phyloP scores from a whole-genome alignment of 129 eudicot genomes.

The Saussurea involucrata region DNA sequence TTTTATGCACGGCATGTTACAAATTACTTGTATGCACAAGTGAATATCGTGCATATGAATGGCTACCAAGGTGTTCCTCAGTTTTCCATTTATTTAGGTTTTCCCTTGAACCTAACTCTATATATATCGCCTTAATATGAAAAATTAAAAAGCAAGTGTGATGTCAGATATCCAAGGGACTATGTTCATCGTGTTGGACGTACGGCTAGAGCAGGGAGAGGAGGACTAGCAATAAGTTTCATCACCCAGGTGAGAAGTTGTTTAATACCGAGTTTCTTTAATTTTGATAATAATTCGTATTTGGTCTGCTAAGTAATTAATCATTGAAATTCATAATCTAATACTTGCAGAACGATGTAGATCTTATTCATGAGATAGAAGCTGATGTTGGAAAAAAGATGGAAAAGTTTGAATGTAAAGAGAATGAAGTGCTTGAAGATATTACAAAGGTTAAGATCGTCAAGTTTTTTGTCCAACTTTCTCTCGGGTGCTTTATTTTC shows the following conservation, averaged over 20 bases:
- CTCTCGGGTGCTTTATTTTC: background rate
- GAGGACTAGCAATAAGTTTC: conserved; percentile 78
- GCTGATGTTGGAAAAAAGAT: conserved; percentile 54
- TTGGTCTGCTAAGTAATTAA: background rate
- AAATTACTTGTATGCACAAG: no score
- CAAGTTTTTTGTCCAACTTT: background rate
- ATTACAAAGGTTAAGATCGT: conserved; percentile 60
- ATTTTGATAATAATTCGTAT: background rate
- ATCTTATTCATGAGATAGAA: conserved; percentile 72
- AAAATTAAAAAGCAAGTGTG: background rate
- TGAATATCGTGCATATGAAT: no score
- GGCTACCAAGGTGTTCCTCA: no score
- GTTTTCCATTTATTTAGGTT: no score
- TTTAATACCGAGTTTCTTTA: background rate
- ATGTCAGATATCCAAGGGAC: conserved; percentile 61
- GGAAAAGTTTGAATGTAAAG: conserved; percentile 74
- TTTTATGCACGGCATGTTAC: no score
- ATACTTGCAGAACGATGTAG: conserved; percentile 63
- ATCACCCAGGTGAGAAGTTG: conserved; percentile 54
- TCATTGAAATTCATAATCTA: no score
- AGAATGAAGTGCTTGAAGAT: conserved; percentile 70
- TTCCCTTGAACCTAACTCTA: no score
- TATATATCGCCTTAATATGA: background rate
- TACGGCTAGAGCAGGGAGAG: conserved; percentile 98
- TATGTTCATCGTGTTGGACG: conserved; percentile 99